These are phyloP conservation scores for Pisolithus marmoratus DNA, from an alignment of 768 basidiomycete genomes.

Conservation along the genomic window DNA sequence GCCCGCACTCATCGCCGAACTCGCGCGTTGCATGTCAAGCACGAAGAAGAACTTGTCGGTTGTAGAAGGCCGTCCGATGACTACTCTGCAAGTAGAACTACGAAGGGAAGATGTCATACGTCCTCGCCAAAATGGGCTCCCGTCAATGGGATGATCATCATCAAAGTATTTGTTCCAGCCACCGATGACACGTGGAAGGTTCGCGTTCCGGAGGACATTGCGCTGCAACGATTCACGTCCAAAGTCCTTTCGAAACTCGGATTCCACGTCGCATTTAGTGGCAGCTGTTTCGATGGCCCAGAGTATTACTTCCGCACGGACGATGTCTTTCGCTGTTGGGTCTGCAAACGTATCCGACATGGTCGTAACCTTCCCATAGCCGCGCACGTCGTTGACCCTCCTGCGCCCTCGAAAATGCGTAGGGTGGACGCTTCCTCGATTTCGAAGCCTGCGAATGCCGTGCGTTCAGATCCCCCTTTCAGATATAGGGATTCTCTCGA, in stretches of 20 bases:
- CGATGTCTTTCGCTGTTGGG: constrained; percentile 30
- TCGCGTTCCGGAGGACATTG: constrained; percentile 27
- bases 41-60: not conserved
- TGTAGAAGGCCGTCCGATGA: not conserved
- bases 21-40: not conserved
- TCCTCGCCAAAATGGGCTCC: constrained; percentile 23
- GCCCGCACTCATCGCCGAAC: constrained; percentile 3
- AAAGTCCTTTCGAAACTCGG: constrained; percentile 32
- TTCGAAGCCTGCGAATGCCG: no score
- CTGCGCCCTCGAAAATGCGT: constrained; percentile 1
- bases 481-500: no score
- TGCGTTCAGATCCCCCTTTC: no score
- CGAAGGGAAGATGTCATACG: not conserved
- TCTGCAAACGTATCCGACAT: constrained; percentile 26
- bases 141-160: constrained; percentile 28
- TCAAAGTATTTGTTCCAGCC: constrained; percentile 36
- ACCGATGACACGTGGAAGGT: constrained; percentile 38
- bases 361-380: constrained; percentile 32
- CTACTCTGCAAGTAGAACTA: not conserved
- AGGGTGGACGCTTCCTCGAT: not conserved
- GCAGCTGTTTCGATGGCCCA: constrained; percentile 25
- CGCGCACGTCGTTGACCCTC: constrained; percentile 24
- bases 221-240: constrained; percentile 26
- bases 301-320: constrained; percentile 26
- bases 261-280: constrained; percentile 29